Percentiles rank a stretch among this genome's conserved stretches.
Conservation (phyloP, 1,284 basidiomycete species). For the Lignosus rhinocerotis region DNA sequence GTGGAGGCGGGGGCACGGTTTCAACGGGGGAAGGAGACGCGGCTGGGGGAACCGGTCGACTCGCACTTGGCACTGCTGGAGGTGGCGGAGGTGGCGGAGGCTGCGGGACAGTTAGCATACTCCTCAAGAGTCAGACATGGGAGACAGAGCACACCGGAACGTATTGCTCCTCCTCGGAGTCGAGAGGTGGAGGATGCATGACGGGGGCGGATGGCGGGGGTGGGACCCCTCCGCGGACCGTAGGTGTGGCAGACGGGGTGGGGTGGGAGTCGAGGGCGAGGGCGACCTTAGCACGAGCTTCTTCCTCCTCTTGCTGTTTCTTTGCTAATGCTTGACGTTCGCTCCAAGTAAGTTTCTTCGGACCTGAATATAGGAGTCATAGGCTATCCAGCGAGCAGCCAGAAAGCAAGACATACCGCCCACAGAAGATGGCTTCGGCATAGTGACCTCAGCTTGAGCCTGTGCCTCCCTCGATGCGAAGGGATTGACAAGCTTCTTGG, state of each 20-base stretch:
- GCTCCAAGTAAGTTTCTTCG: slow-evolving; percentile 87
- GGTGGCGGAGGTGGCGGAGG: slow-evolving; percentile 40
- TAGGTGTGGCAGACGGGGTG: slow-evolving; percentile 19
- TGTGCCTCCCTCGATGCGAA: slow-evolving; percentile 66
- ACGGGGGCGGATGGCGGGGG: slow-evolving; percentile 36
- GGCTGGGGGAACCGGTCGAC: slow-evolving; percentile 31
- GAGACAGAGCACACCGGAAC: slow-evolving; percentile 32
- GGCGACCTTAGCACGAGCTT: slow-evolving; percentile 64
- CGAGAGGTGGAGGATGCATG: slow-evolving; percentile 29
- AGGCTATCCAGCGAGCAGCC: not conserved
- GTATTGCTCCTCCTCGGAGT: slow-evolving; percentile 36
- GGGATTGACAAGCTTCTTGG: slow-evolving; percentile 84
- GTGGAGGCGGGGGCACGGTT: slow-evolving; percentile 31
- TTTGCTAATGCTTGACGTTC: slow-evolving; percentile 87
- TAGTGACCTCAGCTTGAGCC: slow-evolving; percentile 33
- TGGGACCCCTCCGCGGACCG: slow-evolving; percentile 31
- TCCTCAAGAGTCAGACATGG: not conserved
- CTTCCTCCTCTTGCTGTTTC: slow-evolving; percentile 83
- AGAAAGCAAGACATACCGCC: slow-evolving; percentile 19
- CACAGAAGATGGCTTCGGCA: slow-evolving; percentile 25
- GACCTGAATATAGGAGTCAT: slow-evolving; percentile 20
- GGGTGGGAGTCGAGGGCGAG: slow-evolving; percentile 40
- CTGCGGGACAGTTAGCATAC: slow-evolving; percentile 12
- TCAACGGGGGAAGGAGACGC: slow-evolving; percentile 36
- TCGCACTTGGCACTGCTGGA: slow-evolving; percentile 27